Conservation (phyloP, 352 stramenopile species). For the Aphanomyces invadans region DNA sequence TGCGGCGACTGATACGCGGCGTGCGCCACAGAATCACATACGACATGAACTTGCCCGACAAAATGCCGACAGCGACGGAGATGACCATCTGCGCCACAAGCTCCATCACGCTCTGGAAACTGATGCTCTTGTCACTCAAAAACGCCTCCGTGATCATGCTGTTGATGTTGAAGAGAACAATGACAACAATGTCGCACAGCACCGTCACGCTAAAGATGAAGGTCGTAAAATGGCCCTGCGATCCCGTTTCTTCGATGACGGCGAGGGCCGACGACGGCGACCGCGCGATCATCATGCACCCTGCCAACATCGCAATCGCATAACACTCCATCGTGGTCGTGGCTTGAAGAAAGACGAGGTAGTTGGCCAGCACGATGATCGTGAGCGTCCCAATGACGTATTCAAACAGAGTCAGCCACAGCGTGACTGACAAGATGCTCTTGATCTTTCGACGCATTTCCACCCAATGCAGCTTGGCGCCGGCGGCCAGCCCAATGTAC, state of each 20-base stretch:
- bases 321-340: slow-evolving; percentile 51
- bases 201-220: slow-evolving; percentile 60
- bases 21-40: slow-evolving; percentile 47
- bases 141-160: slow-evolving; percentile 61
- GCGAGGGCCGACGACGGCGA: slow-evolving; percentile 56
- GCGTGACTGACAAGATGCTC: slow-evolving; percentile 44
- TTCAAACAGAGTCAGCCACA: slow-evolving; percentile 46
- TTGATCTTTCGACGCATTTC: slow-evolving; percentile 54
- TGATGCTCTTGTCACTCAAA: slow-evolving; percentile 37
- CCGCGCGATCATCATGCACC: slow-evolving; percentile 65
- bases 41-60: slow-evolving; percentile 48
- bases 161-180: slow-evolving; percentile 67
- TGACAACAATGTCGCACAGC: slow-evolving; percentile 62
- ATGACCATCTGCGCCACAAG: slow-evolving; percentile 42
- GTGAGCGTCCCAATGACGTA: slow-evolving; percentile 59
- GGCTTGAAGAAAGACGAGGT: slow-evolving; percentile 55
- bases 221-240: slow-evolving; percentile 58
- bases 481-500: slow-evolving; percentile 55
- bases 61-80: slow-evolving; percentile 39
- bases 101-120: slow-evolving; percentile 26
- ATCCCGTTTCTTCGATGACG: slow-evolving; percentile 59
- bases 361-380: slow-evolving; percentile 46
- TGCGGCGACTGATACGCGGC: slow-evolving; percentile 47
- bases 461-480: slow-evolving; percentile 55
- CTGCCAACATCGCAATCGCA: slow-evolving; percentile 51